Conservation (phyloP, 306 rosid genomes). For the Ormosia semicastrata region DNA sequence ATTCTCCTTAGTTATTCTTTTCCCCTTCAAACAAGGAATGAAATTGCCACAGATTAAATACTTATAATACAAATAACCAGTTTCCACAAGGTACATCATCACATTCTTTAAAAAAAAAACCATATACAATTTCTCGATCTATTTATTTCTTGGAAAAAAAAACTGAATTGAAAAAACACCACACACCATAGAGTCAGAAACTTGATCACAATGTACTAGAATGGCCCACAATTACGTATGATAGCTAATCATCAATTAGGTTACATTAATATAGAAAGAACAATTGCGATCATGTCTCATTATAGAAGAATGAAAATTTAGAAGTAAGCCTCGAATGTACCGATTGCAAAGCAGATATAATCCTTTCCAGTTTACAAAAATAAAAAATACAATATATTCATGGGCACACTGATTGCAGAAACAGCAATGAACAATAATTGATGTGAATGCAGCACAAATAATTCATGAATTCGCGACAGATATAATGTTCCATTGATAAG, state of each 20-base stretch:
- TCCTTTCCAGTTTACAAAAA: too few species aligned
- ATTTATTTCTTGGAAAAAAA: background rate
- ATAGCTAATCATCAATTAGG: background rate
- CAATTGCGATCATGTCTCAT: background rate
- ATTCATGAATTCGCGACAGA: background rate
- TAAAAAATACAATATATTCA: too few species aligned
- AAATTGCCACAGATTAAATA: background rate
- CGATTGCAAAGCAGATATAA: background rate
- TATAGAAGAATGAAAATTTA: background rate
- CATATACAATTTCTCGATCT: background rate
- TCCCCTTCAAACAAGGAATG: conserved; percentile 9
- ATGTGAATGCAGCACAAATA: background rate
- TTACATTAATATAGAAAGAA: background rate
- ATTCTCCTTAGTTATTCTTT: background rate
- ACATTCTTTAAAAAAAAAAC: background rate
- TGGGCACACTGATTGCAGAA: background rate
- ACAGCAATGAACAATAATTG: background rate
- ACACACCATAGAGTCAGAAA: background rate
- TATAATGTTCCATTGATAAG: background rate
- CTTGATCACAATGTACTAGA: background rate
- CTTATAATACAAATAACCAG: background rate
- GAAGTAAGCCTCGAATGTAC: background rate
- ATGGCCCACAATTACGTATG: background rate
- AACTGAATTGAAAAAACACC: background rate
- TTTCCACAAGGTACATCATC: background rate